Conservation (phyloP, 1,139 yeast genomes). For the Sugiyamaella neomexicana region DNA sequence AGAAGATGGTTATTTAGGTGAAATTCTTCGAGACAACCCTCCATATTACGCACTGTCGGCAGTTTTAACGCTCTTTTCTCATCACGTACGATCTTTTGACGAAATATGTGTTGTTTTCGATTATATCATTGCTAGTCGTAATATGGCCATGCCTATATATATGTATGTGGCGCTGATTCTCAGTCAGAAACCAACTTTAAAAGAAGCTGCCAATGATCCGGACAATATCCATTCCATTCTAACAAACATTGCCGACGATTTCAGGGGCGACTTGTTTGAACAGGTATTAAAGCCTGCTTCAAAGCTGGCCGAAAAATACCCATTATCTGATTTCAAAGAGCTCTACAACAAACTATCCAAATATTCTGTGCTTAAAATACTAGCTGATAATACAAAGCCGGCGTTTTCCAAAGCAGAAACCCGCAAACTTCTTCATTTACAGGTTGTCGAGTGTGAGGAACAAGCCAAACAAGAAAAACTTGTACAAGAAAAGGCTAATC, state of each 20-base stretch:
- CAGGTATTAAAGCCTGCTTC: slow-evolving; percentile 26
- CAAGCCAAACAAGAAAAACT: slow-evolving; percentile 16
- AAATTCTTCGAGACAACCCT: slow-evolving; percentile 47
- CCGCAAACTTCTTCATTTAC: slow-evolving; percentile 16
- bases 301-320: slow-evolving; percentile 27
- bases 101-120: slow-evolving; percentile 64
- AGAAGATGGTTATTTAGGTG: slow-evolving; percentile 55
- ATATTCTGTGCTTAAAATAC: slow-evolving; percentile 36
- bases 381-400: background rate
- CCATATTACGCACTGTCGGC: slow-evolving; percentile 74
- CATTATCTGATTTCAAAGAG: slow-evolving; percentile 25
- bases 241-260: slow-evolving; percentile 30
- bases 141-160: slow-evolving; percentile 50
- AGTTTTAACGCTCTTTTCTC: slow-evolving; percentile 74
- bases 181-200: slow-evolving; percentile 46
- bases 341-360: slow-evolving; percentile 32
- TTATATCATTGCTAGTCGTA: slow-evolving; percentile 52
- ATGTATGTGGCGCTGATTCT: slow-evolving; percentile 57
- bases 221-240: slow-evolving; percentile 38
- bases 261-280: slow-evolving; percentile 24
- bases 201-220: slow-evolving; percentile 34
- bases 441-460: slow-evolving; percentile 16
- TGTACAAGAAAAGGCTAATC: background rate
- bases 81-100: slow-evolving; percentile 57
- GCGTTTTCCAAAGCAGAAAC: background rate